phyloP scores from a whole-genome alignment of 495 filamentous ascomycete species.

The Penicillium longicatenatum region DNA sequence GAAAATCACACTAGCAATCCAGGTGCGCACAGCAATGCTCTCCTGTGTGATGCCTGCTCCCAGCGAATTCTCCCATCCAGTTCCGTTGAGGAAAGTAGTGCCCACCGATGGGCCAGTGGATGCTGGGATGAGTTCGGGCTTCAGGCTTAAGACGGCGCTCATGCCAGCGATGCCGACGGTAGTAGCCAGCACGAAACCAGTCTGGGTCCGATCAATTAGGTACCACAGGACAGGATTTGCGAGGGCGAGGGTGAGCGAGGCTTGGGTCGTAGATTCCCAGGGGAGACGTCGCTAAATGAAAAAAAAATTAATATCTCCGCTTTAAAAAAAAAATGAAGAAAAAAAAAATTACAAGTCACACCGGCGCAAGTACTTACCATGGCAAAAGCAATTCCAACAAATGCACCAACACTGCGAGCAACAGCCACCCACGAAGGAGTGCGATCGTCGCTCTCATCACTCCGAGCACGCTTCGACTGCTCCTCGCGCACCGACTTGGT shows the following conservation, averaged over 20 bases:
- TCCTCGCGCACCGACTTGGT: slow-evolving; percentile 25
- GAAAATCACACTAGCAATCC: slow-evolving; percentile 91
- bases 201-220: slow-evolving; percentile 83
- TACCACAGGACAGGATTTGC: slow-evolving; percentile 97
- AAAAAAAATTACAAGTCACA: no score
- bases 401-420: slow-evolving; percentile 86
- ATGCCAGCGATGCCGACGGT: slow-evolving; percentile 74
- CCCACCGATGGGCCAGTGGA: slow-evolving; percentile 48
- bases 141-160: slow-evolving; percentile 66
- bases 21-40: slow-evolving; percentile 75
- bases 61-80: slow-evolving; percentile 43
- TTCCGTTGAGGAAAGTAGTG: slow-evolving; percentile 32
- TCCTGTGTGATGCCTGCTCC: slow-evolving; percentile 67
- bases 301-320: slow-evolving; percentile 16
- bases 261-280: slow-evolving; percentile 92
- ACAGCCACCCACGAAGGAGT: slow-evolving; percentile 76
- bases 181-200: slow-evolving; percentile 76
- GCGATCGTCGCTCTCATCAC: slow-evolving; percentile 33
- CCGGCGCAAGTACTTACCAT: slow-evolving; percentile 77
- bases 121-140: slow-evolving; percentile 74
- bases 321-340: no score
- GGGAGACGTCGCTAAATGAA: slow-evolving; percentile 70
- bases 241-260: slow-evolving; percentile 86
- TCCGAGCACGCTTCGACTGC: slow-evolving; percentile 23
- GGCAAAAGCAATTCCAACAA: slow-evolving; percentile 94